phyloP scores from a whole-genome alignment of 2,329 filamentous ascomycete species.

The Colletotrichum magnum region DNA sequence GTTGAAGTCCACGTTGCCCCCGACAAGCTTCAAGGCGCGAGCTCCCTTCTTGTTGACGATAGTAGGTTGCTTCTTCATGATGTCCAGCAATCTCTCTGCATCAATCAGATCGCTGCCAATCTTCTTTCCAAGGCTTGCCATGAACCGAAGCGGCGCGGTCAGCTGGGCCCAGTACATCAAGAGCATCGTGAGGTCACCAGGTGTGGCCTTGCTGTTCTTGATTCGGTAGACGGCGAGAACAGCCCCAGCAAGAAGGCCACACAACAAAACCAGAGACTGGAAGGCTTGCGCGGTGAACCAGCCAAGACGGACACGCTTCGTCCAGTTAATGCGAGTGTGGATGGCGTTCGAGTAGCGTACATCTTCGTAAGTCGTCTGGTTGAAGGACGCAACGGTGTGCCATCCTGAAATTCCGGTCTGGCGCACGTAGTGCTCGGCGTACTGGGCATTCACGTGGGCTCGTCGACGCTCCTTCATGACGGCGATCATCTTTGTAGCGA shows the following conservation, averaged over 20 bases:
- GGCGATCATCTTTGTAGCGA: slow-evolving; percentile 66
- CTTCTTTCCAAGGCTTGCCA: slow-evolving; percentile 69
- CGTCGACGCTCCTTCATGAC: slow-evolving; percentile 64
- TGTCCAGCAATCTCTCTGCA: slow-evolving; percentile 69
- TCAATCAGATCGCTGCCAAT: slow-evolving; percentile 71
- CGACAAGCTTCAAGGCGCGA: slow-evolving; percentile 63
- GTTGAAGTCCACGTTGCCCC: slow-evolving; percentile 68
- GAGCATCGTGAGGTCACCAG: slow-evolving; percentile 79
- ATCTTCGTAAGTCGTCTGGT: slow-evolving; percentile 71
- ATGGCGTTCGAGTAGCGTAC: slow-evolving; percentile 67
- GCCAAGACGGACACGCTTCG: slow-evolving; percentile 35
- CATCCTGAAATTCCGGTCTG: slow-evolving; percentile 71
- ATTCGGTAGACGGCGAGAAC: slow-evolving; percentile 77
- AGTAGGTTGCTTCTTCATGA: slow-evolving; percentile 71
- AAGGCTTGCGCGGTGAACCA: slow-evolving; percentile 39
- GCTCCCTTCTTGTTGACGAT: slow-evolving; percentile 67
- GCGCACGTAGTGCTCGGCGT: slow-evolving; percentile 69
- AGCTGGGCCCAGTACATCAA: slow-evolving; percentile 83
- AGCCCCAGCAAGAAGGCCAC: slow-evolving; percentile 76
- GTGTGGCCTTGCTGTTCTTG: slow-evolving; percentile 69
- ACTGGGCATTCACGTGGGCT: slow-evolving; percentile 66
- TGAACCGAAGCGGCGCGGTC: slow-evolving; percentile 79
- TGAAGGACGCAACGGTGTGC: slow-evolving; percentile 73
- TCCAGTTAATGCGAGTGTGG: slow-evolving; percentile 38
- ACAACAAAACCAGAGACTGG: slow-evolving; percentile 72